Base-by-base conservation (phyloP, 2,329 filamentous ascomycete species). In the Myrmaecium sp. region DNA sequence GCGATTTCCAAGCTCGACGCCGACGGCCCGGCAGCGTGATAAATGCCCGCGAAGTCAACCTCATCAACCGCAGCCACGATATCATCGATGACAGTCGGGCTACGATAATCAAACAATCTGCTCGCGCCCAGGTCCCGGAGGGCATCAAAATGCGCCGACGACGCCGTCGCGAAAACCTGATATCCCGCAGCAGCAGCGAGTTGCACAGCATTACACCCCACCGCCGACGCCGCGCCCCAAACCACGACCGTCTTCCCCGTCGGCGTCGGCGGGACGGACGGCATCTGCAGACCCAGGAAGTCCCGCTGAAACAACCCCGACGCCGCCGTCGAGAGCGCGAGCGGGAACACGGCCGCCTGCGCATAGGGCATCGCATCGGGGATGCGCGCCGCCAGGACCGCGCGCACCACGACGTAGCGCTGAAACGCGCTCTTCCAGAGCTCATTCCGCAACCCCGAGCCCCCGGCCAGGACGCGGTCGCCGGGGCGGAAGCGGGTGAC, bases 301-400 rank as follows among this genome's bases (percentile, higher is more conserved):
- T 47, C 41, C 12, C 45, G 40, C 31, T 47, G 45, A 44, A 54
- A 60, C 9, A 62, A 50, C 14, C 49, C 52, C n/a, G 44, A 41
- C 11, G 52, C 41, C 10, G 57, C 55, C 4, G 58, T 60, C 14
- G 53, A 52, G 29, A 60, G 43, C 12, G 52, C 53, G 6, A 60
- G 43, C 1, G 58, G 58, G 2, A 62, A 46, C 14, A 60, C 55
- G 15, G 44, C 35, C 14, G 48, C 58, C 6, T 51, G 32, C 6
- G 37, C 47, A 37, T 43, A 61, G 25, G 48, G 41, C 16, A 58
- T 32, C 6, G 38, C 40, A 20, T 40, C 36, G 0, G 57, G 57
- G 25, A 61, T 49, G 20, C 48, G 47, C 4, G 52, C 38, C 9
- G 49, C 45, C 8, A 48, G 35, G 26, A 40, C 36, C 2, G 43